Evolutionary conservation across 2,329 filamentous ascomycete genomes (phyloP), one percentile per base, ranked within the genome.

Genomic region (Macroventuria anomochaeta): DNA sequence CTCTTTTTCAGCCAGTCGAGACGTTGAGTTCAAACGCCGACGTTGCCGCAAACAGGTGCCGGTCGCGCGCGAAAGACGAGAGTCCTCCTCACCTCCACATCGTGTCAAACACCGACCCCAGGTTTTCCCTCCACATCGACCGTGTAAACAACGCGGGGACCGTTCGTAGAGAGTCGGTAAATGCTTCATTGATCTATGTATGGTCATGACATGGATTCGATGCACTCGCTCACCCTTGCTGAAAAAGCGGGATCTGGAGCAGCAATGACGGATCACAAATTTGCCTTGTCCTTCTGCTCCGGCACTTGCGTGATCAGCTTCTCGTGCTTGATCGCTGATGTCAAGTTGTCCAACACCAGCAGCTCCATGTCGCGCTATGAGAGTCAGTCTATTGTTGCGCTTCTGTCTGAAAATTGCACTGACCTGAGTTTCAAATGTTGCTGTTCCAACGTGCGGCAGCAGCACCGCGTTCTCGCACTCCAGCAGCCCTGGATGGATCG

Each of bases 361-460:
- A 85, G 64, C 68, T 86, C 84, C 84, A 86, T 86, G 48, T 85
- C 82, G 59, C 79, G 71, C 71, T 76, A 4, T 18, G 15, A 21
- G 25, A 40, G 49, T 68, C 42, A 68, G 63, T 50, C 32, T 8
- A 7, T 3, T 7, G 0, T 13, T 32, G 3, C 7, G 40, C 5
- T 25, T 15, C 17, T 11, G 2, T 0, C 1, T 23, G 10, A 12
- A 5, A 21, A 12, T 40, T 18, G 18, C 13, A 57, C 69, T 59
- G 51, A 74, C 81, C 72, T 85, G 83, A 18, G 83, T 85, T 70
- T 86, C 84, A 64, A 78, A 81, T 10, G 83, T 86, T 55, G 75
- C 79, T 1, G 84, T 87, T 17, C 84, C 84, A 58, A 87, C 81
- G 62, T 87, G 84, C 32, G 84, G 84, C 57, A 86, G 67, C 59